Base-by-base conservation (phyloP, 2,329 filamentous ascomycete species). In the Aspergillus hiratsukae region DNA sequence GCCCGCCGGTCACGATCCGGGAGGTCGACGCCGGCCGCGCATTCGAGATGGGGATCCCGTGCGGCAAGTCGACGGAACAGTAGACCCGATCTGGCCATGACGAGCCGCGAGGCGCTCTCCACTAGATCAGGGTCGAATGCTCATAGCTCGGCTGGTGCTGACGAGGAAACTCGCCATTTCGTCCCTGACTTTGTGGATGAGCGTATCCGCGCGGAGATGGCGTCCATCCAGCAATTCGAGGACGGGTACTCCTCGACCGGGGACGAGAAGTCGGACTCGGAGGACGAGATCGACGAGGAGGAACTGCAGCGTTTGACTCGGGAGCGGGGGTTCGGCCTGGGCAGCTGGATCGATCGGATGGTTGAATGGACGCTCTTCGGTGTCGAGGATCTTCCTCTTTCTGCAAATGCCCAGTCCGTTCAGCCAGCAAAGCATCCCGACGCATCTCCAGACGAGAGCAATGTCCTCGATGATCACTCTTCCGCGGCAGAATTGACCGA, bases 301-400 rank as follows among this genome's bases (percentile, higher is more conserved):
- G 81, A 84, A 63, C 69, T 85, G 19, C 78, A 79, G 45, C 71
- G 76, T 2, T 68, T 85, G 31, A 80, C 81, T 11, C 71, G 75
- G 25, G 76, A 80, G 60, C 72, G 75, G n/a, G 79, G 78, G 1
- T 83, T 81, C 57, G 81, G 83, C 0, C 68, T 86, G 4, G 83
- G 83, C 0, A 72, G 76, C 9, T 81, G 82, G 77, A 75, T 86
- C 63, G 83, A 86, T 61, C 72, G 78, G 25, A 64, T 86, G 37
- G 81, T 86, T 56, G 81, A 82, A 31, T 84, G 82, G 78, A 79
- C 78, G 10, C 60, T 84, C 43, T 85, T 85, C 61, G 76, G 76
- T 2, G 77, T 81, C 1, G 80, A 82, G 9, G 79, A 82, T 54
- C 67, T 65, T 63, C 66, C 72, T n/a, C 50, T 61, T 6, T 54